Base-by-base conservation (phyloP, 306 rosid species). In the Castanospermum australe region DNA sequence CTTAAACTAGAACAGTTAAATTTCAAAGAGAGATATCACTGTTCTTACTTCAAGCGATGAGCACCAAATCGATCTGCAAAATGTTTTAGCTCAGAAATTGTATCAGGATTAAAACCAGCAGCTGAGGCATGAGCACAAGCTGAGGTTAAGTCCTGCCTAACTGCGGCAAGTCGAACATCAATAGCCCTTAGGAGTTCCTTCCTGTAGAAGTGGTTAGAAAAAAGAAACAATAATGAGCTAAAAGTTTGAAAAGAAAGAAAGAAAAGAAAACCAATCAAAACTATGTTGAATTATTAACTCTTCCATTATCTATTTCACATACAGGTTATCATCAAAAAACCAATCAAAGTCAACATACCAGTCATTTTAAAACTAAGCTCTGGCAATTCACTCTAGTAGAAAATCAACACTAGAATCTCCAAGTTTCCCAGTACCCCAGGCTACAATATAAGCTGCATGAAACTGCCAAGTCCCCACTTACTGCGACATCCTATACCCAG, bases 181-280 rank as follows among this genome's bases (percentile, higher is more conserved):
- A 90, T 87, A 52, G 95, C 95, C 80, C 87, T 88, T 63, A 87
- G 76, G 54, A 90, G 92, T 84, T 86, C 94, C 70, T 86, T 90
- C 80, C 94, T 90, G 86, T 52, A 63, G 22, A 75, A 73, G 35
- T 14, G 42, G 75, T 41, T 21, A 52, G 7, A 5, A 72, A 55
- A 10, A 28, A 0, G 15, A 30, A 45, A 56, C 21, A 59, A n/a
- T 38, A 56, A 9, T 21, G 22, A 10, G 59, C 57, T 30, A 36
- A 47, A 55, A 64, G 15, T 69, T 22, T 18, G 18, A 39, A 33
- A 14, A 56, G 42, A 39, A 21, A 9, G 54, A 39, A 75, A 41
- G 25, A 15, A 44, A 28, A 6, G 41, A 45, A 76, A 33, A 35
- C 8, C 33, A 65, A n/a, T 73, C 28, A 50, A 1, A 69, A n/a